A percentile compares a stretch with the other conserved stretches of the same genome.
These are phyloP conservation scores for Tricholoma matsutake DNA, from an alignment of 768 basidiomycete genomes.

Conservation along the genomic window DNA sequence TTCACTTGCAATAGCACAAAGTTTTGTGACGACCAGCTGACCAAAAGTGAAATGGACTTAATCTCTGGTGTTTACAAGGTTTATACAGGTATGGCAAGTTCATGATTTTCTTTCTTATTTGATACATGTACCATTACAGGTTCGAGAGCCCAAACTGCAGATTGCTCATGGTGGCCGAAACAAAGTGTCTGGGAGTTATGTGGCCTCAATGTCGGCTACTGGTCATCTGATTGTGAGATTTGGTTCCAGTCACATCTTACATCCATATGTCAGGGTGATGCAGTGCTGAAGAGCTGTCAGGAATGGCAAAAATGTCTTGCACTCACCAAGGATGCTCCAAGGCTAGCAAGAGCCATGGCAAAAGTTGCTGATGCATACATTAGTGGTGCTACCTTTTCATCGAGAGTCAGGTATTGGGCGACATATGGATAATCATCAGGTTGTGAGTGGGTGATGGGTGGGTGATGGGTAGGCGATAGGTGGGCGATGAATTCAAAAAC, in stretches of 20 bases:
- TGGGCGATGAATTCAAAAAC: no score
- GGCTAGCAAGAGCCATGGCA: background rate
- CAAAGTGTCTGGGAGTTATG: conserved; percentile 8
- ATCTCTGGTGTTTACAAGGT: no score
- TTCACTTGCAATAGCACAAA: background rate
- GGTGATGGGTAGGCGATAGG: no score
- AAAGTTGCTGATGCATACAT: background rate
- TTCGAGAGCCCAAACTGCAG: conserved; percentile 3
- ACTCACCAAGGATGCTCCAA: background rate
- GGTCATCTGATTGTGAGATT: conserved; percentile 14
- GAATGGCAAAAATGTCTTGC: background rate
- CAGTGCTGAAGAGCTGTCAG: background rate
- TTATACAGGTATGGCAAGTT: background rate
- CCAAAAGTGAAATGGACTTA: no score
- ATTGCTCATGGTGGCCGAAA: conserved; percentile 13
- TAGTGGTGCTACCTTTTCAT: background rate
- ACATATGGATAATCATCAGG: no score
- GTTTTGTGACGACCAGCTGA: background rate
- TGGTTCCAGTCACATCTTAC: conserved; percentile 13
- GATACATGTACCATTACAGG: background rate
- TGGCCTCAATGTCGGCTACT: conserved; percentile 14
- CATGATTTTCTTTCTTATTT: conserved; percentile 3
- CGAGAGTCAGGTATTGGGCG: background rate
- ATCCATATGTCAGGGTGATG: conserved; percentile 7
- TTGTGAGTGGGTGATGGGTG: no score